A percentile compares a stretch with the other conserved stretches of the same genome.
phyloP scores from a whole-genome alignment of 179 eudicot species.

The Monotropa hypopitys region DNA sequence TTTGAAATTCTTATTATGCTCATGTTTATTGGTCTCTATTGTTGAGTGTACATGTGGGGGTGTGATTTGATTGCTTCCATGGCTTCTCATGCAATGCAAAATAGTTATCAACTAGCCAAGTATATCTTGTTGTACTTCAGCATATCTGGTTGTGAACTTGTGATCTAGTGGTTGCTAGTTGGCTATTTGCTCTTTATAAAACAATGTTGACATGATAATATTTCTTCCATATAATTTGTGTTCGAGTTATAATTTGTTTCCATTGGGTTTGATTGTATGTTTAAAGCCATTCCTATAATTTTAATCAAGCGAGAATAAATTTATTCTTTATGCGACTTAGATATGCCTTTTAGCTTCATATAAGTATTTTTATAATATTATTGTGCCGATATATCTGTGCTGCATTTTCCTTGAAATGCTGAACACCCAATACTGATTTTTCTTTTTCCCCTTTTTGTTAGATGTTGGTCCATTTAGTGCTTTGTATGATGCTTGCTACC shows the following conservation, averaged over 20 bases:
- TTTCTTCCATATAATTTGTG: background rate
- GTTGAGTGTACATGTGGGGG: background rate
- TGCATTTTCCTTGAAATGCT: background rate
- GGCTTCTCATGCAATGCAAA: background rate
- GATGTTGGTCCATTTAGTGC: conserved; percentile 21
- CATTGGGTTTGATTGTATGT: background rate
- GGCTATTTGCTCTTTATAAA: background rate
- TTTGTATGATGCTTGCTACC: conserved; percentile 37
- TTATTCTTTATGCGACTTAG: background rate
- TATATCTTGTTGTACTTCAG: background rate
- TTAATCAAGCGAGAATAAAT: background rate
- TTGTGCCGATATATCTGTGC: background rate
- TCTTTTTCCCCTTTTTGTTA: conserved; percentile 8
- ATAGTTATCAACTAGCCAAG: background rate
- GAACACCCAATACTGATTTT: background rate
- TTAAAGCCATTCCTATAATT: background rate
- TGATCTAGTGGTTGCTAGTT: background rate
- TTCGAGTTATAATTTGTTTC: background rate
- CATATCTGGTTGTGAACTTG: background rate
- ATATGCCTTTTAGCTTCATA: background rate
- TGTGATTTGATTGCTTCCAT: background rate
- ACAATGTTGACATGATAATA: background rate
- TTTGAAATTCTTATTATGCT: background rate
- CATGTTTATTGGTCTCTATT: background rate
- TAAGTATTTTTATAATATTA: background rate